Evolutionary conservation across 2,329 filamentous ascomycete species (phyloP).

Genomic region (Chaetomium olivaceum): DNA sequence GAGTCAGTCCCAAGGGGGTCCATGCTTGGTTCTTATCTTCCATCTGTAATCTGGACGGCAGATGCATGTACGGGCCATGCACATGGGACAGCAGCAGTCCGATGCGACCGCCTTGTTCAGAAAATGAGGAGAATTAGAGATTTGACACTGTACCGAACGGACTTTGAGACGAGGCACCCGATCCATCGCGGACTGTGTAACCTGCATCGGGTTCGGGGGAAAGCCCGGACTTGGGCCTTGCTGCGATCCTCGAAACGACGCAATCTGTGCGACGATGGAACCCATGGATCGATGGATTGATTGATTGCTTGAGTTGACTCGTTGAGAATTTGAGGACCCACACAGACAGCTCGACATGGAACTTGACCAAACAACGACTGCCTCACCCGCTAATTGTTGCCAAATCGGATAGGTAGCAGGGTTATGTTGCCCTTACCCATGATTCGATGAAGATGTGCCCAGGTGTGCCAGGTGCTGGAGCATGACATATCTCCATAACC

Average conservation of each 20-base stretch:
- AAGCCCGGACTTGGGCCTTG: not conserved
- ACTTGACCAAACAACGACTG: not conserved
- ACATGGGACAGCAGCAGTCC: not conserved
- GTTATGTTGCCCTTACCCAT: not conserved
- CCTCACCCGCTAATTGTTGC: not conserved
- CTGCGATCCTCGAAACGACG: not conserved
- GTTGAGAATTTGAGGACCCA: not conserved
- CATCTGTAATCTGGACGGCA: not conserved
- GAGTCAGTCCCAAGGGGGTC: not conserved
- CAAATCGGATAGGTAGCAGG: not conserved
- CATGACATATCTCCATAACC: no score
- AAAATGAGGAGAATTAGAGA: not conserved
- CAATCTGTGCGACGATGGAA: slow-evolving; percentile 8
- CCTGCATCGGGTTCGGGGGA: slow-evolving; percentile 7
- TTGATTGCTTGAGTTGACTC: not conserved
- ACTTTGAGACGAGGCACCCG: not conserved
- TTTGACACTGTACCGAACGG: not conserved
- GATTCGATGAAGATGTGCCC: not conserved
- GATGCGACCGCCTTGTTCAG: not conserved
- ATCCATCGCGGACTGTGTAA: slow-evolving; percentile 12
- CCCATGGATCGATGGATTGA: not conserved
- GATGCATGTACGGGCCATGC: not conserved
- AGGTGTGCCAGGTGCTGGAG: no score
- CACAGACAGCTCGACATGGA: not conserved
- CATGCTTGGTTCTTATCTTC: not conserved